These are phyloP conservation scores for Amylostereum areolatum DNA, from an alignment of 1,284 basidiomycete genomes.

Conservation along the genomic window DNA sequence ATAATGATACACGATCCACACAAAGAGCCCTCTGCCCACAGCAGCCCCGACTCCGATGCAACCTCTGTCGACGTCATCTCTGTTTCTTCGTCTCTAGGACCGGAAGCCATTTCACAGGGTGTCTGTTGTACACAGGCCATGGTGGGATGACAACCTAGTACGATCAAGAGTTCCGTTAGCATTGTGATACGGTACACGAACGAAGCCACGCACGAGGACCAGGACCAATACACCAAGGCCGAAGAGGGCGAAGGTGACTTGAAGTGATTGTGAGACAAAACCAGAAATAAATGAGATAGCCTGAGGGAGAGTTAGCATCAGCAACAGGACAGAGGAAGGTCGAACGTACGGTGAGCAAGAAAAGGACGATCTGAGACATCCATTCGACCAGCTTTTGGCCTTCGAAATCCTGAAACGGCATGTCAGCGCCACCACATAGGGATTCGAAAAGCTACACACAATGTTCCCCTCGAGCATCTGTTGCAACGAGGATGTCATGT, in stretches of 20 bases:
- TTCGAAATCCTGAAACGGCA: conserved; percentile 55
- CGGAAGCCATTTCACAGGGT: conserved; percentile 63
- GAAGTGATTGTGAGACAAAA: conserved; percentile 53
- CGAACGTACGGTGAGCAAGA: conserved; percentile 26
- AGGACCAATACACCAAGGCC: conserved; percentile 38
- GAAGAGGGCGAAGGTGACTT: conserved; percentile 52
- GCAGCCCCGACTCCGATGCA: too few species aligned
- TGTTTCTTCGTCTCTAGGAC: conserved; percentile 20
- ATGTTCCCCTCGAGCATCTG: conserved; percentile 45
- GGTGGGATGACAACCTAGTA: conserved; percentile 57
- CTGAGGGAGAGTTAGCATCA: conserved; percentile 27
- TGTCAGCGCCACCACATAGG: not conserved
- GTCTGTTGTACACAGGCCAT: conserved; percentile 60
- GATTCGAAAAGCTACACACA: conserved; percentile 4
- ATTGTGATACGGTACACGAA: conserved; percentile 2
- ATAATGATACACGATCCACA: too few species aligned
- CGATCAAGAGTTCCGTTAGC: conserved; percentile 1
- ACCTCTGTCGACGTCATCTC: conserved; percentile 5
- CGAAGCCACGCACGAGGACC: conserved; percentile 40
- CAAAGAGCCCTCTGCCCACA: too few species aligned
- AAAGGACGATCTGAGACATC: conserved; percentile 37
- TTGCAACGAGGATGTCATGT: conserved; percentile 18
- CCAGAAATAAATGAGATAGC: conserved; percentile 59
- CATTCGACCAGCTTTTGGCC: conserved; percentile 60
- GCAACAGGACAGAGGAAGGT: not conserved